phyloP scores from a whole-genome alignment of 192 early-diverging fungal species.

The Irineochytrium annulatum region DNA sequence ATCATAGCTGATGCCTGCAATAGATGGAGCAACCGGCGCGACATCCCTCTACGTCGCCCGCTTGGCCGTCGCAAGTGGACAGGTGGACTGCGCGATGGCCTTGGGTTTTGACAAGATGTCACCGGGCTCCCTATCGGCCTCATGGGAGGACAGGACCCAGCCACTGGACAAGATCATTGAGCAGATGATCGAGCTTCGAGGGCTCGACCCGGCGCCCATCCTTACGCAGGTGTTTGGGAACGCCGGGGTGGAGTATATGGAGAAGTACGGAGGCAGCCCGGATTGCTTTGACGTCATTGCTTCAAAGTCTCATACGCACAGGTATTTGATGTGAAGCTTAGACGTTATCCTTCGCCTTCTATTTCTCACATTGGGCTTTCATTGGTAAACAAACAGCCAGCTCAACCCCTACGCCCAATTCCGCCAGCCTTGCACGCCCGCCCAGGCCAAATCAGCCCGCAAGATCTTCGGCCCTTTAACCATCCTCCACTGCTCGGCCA shows the following conservation, averaged over 20 bases:
- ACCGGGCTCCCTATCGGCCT: slow-evolving; percentile 37
- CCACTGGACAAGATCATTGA: slow-evolving; percentile 58
- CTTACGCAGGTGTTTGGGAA: slow-evolving; percentile 71
- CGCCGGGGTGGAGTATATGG: slow-evolving; percentile 66
- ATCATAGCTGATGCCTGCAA: slow-evolving; percentile 1
- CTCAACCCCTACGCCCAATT: slow-evolving; percentile 73
- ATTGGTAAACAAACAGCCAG: no score
- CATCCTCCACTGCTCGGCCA: slow-evolving; percentile 72
- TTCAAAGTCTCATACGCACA: slow-evolving; percentile 69
- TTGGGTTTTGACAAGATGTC: slow-evolving; percentile 72
- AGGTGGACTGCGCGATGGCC: slow-evolving; percentile 65
- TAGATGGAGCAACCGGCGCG: slow-evolving; percentile 67
- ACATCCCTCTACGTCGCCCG: slow-evolving; percentile 65
- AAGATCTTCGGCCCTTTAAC: slow-evolving; percentile 69
- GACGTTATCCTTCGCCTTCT: background rate
- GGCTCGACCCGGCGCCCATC: slow-evolving; percentile 50
- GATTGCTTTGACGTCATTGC: slow-evolving; percentile 64
- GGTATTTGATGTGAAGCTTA: slow-evolving; percentile 16
- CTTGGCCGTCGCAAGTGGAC: slow-evolving; percentile 54
- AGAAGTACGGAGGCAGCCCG: slow-evolving; percentile 55
- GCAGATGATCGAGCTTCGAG: slow-evolving; percentile 56
- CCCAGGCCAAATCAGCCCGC: slow-evolving; percentile 57
- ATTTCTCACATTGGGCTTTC: no score
- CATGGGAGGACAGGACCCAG: slow-evolving; percentile 57
- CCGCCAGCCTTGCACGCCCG: slow-evolving; percentile 55